Conservation (phyloP, 371 early-diverging fungal species). For the Actinomortierella wolfii region DNA sequence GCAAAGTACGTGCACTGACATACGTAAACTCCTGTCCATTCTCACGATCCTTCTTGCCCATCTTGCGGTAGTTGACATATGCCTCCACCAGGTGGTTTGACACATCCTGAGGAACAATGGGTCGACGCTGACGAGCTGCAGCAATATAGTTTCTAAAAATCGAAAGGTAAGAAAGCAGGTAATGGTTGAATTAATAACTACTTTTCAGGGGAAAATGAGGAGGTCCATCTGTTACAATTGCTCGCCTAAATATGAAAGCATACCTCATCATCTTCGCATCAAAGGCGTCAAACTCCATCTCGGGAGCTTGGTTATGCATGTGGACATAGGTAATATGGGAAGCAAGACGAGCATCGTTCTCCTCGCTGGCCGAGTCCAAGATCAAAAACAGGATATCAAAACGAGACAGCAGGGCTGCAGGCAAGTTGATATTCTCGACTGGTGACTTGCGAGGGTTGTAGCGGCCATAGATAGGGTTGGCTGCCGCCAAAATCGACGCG, state of each 20-base stretch:
- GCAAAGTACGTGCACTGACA: slow-evolving; percentile 85
- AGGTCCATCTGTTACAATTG: not conserved
- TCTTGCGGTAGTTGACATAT: slow-evolving; percentile 83
- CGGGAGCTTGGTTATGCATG: slow-evolving; percentile 78
- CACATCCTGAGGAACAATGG: slow-evolving; percentile 75
- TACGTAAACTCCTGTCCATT: slow-evolving; percentile 64
- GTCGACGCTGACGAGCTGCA: slow-evolving; percentile 74
- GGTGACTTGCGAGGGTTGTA: slow-evolving; percentile 83
- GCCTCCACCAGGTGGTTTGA: slow-evolving; percentile 87
- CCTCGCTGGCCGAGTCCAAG: slow-evolving; percentile 78
- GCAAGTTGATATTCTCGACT: slow-evolving; percentile 95
- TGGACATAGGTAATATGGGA: slow-evolving; percentile 95
- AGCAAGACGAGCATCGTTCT: slow-evolving; percentile 79
- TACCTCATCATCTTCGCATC: slow-evolving; percentile 74
- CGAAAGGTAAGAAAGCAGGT: slow-evolving; percentile 1
- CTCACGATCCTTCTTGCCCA: slow-evolving; percentile 70
- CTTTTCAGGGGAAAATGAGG: no score
- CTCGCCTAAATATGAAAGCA: no score
- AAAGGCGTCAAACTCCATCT: slow-evolving; percentile 64
- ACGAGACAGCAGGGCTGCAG: slow-evolving; percentile 94
- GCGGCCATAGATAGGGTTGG: slow-evolving; percentile 87
- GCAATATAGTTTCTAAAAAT: slow-evolving; percentile 84
- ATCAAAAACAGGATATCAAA: slow-evolving; percentile 97
- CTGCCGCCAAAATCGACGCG: slow-evolving; percentile 89
- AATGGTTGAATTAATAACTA: no score